Evolutionary conservation across 257 asterid genomes (phyloP), one percentile per base, ranked within the genome.

Genomic region (Nicotiana tabacum): DNA sequence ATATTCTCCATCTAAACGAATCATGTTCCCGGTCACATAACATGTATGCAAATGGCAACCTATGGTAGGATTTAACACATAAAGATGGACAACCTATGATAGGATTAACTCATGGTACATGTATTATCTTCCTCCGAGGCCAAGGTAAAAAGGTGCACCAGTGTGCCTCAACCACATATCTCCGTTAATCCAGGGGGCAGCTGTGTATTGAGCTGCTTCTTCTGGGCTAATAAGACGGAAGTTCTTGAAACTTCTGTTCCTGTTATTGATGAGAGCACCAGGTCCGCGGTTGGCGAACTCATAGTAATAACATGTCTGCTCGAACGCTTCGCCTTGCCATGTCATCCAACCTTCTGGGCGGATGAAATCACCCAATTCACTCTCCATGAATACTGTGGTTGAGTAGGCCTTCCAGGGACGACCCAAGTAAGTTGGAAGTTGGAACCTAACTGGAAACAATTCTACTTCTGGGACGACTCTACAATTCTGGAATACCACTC

Each of bases 401-500:
- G 97, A 85, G 2, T 82, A 77, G 0, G 57, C 67, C 51, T 86
- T 89, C 97, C 97, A 93, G 0, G 97, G 97, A 1, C 98, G 85
- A 1, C 98, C 98, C 7, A 94, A 85, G 86, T 87, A 94, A 9
- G 89, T 88, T 1, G 85, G 83, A 1, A 84, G 39, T 15, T 84
- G 4, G 86, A 93, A 92, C 72, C 97, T 85, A 0, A 1, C 12
- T 0, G 91, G 84, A 86, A 9, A 79, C 0, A 93, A 84, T 9
- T 9, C 88, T 3, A 43, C 18, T 60, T 89, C 98, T 8, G 97
- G 90, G 2, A 88, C 88, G 21, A 94, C 91, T 64, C 83, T 82
- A 85, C 97, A 91, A 84, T 90, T 89, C 65, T 95, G 98, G 68
- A 95, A 82, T 5, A 93, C 95, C 67, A 93, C 35, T 0, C 98